Evolutionary conservation across 371 early-diverging fungal species (phyloP), one percentile per base, ranked within the genome.

Genomic region (Haplosporangium sp.): DNA sequence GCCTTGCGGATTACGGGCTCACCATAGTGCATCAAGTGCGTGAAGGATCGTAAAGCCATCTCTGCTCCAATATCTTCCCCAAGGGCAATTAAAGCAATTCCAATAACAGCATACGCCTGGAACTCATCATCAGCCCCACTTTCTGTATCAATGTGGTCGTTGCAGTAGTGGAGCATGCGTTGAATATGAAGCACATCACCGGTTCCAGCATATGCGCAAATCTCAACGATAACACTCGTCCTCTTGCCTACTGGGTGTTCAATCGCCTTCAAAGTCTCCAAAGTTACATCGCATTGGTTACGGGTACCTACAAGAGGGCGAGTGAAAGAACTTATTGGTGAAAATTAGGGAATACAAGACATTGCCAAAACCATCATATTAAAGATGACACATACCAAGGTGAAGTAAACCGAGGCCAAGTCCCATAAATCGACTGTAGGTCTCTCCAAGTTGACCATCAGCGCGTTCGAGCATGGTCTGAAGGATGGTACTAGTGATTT

Each of bases 1-100:
- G 97, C 87, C 61, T 93, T 90, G 71, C 99, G 93, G 74, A 97
- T 96, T 10, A 91, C 93, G 38, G 97, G 94, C 74, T 97, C 97
- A 59, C 99, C 99, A 85, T 98, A 99, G 76, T 99, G 99, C 99
- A 98, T 98, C 89, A 99, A 85, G 81, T 99, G 99, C 68, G 95
- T 96, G 78, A 98, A 98, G 20, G 94, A 87, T 61, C 99, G 92
- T 83, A 97, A 84, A 8, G 96, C 91, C 99, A 99, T 99, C 79
- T 97, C 98, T 8, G 95, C 84, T 7, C 99, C 99, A 77, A 98
- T 89, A 67, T 96, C 96, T 85, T 98, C 99, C 60, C 98, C 98
- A 93, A 98, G 95, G 15, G 97, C 92, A 78, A 99, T 96, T 85
- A 98, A 75, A 4, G 97, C 96, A 63, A 99, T 93, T 69, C 97